Percentiles rank a stretch among this genome's conserved stretches.
Evolutionary conservation across 148 eudicot species (phyloP).

Genomic region (Drosera capensis): DNA sequence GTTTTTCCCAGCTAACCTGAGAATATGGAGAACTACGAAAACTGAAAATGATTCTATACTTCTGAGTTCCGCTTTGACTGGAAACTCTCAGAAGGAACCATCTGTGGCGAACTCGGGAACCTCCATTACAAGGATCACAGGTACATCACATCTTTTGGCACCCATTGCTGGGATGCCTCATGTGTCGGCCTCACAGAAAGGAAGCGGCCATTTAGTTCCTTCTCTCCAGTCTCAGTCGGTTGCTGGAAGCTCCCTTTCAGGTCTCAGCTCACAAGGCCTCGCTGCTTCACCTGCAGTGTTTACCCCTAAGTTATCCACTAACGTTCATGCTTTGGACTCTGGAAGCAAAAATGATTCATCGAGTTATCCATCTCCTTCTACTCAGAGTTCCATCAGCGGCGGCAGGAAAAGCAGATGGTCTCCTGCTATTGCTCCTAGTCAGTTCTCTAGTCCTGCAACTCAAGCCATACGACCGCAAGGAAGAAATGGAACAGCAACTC

Average conservation of each 20-base stretch:
- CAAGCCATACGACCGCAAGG: constrained; percentile 30
- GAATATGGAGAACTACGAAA: constrained; percentile 52
- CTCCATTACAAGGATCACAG: constrained; percentile 3
- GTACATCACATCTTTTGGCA: constrained; percentile 9
- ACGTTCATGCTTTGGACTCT: constrained; percentile 15
- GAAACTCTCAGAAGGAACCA: constrained; percentile 40
- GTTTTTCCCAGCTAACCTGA: constrained; percentile 66
- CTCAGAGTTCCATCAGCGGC: constrained; percentile 24
- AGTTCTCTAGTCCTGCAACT: constrained; percentile 26
- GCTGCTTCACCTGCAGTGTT: constrained; percentile 16
- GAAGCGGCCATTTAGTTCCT: neutral
- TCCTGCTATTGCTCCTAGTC: constrained; percentile 11
- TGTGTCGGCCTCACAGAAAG: constrained; percentile 8
- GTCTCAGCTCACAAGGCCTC: constrained; percentile 5
- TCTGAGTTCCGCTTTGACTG: constrained; percentile 59
- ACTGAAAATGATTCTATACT: constrained; percentile 56
- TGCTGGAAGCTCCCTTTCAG: constrained; percentile 7
- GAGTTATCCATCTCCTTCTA: constrained; percentile 72
- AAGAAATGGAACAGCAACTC: constrained; percentile 3
- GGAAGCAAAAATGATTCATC: constrained; percentile 20
- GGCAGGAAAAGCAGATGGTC: constrained; percentile 17
- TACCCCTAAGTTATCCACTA: constrained; percentile 21
- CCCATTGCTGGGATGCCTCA: constrained; percentile 9
- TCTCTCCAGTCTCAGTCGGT: neutral
- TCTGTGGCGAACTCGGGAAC: constrained; percentile 4